Conservation (phyloP, 345 rosid species). For the Dovyalis caffra region DNA sequence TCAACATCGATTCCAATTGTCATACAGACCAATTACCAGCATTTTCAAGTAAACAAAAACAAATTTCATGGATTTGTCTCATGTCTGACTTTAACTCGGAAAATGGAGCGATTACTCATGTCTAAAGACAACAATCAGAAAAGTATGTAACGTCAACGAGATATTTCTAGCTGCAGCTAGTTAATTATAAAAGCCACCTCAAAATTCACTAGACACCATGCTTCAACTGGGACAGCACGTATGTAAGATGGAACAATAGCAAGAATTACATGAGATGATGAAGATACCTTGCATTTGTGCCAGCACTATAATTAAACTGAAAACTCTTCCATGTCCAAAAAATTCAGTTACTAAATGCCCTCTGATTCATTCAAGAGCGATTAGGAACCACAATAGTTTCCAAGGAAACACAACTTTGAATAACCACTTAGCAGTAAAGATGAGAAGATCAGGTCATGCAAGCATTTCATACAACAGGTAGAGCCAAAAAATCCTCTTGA, state of each 20-base stretch:
- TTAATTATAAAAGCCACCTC: background rate
- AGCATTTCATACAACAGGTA: background rate
- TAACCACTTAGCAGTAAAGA: background rate
- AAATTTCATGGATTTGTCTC: background rate
- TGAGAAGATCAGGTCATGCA: background rate
- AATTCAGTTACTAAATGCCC: background rate
- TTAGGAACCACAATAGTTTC: background rate
- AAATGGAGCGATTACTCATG: background rate
- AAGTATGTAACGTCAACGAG: background rate
- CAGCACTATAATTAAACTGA: background rate
- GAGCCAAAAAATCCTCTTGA: background rate
- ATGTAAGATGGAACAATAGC: background rate
- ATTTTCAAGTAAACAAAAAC: background rate
- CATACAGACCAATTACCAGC: background rate
- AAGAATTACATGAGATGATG: background rate
- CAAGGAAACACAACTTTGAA: background rate
- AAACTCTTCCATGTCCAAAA: background rate
- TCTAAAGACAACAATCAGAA: background rate
- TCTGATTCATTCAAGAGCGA: background rate
- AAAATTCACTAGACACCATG: background rate
- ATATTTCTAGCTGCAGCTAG: background rate
- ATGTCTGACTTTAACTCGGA: background rate
- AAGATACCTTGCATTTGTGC: background rate
- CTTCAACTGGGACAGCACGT: background rate
- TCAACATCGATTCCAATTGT: background rate